Base-by-base conservation (phyloP, 1,139 yeast genomes). In the Yamadazyma friedrichii region DNA sequence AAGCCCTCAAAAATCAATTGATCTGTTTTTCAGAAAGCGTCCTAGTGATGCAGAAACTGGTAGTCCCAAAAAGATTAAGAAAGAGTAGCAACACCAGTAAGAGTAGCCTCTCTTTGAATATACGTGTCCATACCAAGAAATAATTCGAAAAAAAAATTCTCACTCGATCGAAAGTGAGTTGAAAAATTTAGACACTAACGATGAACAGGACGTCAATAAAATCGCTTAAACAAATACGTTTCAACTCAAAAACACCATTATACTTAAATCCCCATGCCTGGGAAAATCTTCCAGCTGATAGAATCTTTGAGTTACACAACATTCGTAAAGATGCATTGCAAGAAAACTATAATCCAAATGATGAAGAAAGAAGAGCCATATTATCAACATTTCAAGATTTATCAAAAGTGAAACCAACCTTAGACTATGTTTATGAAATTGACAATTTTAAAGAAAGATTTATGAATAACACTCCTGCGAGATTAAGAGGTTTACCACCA, bases 281-380 rank as follows among this genome's bases (percentile, higher is more conserved):
- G 94, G 66, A 72, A 43, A 85, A 84, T 0, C 66, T 83, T 42
- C 83, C 87, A 15, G 77, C 86, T 9, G 80, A 80, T 46, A 70
- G 75, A 50, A 77, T 84, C 40, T 70, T 83, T 47, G 76, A 76
- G 47, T 67, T 84, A 47, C 86, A 80, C 56, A 68, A 77, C 50
- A 68, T 78, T 50, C 73, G 93, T 58, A 76, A 77, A 49, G 69
- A 74, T 20, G 64, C 64, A 20, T 54, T 83, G 42, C 88, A 87
- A 10, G 74, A 77, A 31, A 67, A 74, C 40, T 83, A 83, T 59
- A 71, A 70, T 46, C 80, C 81, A 29, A 70, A 74, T 42, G 74
- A 72, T 44, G 74, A 61, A 35, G 78, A 72, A 54, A 64, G 78
- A 56, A 62, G 62, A 39, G 76, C 77, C 33, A 65, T 72, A 33